Percentiles rank a stretch among this genome's conserved stretches.
phyloP scores from a whole-genome alignment of 192 early-diverging fungal species.

The Coemansia asiatica region DNA sequence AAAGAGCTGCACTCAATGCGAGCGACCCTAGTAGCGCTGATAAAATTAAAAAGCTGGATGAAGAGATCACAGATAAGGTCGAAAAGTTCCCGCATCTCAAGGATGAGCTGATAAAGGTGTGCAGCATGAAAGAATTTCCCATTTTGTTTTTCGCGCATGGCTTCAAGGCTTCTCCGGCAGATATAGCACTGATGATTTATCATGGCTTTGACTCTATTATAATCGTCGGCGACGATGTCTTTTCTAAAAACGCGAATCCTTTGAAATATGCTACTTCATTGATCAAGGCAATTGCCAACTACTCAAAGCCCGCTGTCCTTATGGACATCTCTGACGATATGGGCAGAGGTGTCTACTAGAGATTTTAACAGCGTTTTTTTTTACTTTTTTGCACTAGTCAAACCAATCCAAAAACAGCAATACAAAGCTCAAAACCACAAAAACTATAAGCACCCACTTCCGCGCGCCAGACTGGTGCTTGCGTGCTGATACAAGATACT shows the following conservation, averaged over 20 bases:
- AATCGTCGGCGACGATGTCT: neutral
- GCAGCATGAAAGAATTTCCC: neutral
- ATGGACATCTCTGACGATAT: neutral
- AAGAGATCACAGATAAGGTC: neutral
- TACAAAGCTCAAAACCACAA: slow-evolving; percentile 70
- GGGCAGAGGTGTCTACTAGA: neutral
- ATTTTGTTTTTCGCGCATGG: neutral
- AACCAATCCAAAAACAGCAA: slow-evolving; percentile 81
- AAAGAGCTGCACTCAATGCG: neutral
- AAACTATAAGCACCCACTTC: slow-evolving; percentile 72
- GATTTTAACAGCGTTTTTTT: neutral
- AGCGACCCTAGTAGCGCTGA: neutral
- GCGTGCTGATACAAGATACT: slow-evolving; percentile 62
- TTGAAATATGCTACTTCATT: neutral
- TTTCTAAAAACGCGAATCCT: neutral
- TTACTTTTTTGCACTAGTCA: slow-evolving; percentile 46
- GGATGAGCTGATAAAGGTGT: slow-evolving; percentile 1
- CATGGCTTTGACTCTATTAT: neutral
- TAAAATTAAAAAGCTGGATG: neutral
- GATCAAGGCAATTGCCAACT: slow-evolving; percentile 1
- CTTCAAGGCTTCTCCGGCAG: neutral
- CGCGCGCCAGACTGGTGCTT: slow-evolving; percentile 65
- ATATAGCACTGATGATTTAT: neutral
- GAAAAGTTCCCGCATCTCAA: neutral
- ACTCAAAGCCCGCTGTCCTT: neutral